Base-by-base conservation (phyloP, 163 green algal genomes). In the Volvox carteri region DNA sequence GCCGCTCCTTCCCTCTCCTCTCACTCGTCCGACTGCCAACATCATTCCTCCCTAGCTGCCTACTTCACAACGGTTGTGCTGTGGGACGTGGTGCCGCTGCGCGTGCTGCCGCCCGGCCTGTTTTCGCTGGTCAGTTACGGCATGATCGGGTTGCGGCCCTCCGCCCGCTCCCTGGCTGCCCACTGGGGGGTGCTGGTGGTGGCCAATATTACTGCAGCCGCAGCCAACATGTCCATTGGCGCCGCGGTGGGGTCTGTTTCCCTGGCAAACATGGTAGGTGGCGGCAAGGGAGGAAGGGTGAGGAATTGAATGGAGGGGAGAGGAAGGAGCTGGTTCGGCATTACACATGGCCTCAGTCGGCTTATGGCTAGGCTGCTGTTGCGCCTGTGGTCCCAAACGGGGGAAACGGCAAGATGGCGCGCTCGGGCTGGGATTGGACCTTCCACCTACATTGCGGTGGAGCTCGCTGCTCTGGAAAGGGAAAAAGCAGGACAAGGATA, bases 51-150 rank as follows among this genome's bases (percentile, higher is more conserved):
- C 42, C 23, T 37, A 70, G 70, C 86, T 76, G 92, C 94, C 18
- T 96, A 96, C 88, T 97, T 97, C 89, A 92, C 92, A 9, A 75
- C 93, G 0, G 90, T 94, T 19, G 92, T 96, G 35, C 70, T 96
- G 19, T 96, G 96, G 74, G 95, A 97, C 88, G 44, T 96, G 8
- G 42, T 97, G 52, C 92, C 94, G 23, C 91, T 97, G 87, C 90
- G 95, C 0, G 67, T 96, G 23, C 42, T 96, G 62, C 95, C 95
- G 18, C 93, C 95, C 23, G 60, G 90, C 21, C 87, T 96, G 39
- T 96, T 97, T 79, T 86, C 90, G 2, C 33, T 89, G 1, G 70
- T 94, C 48, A 93, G 91, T 2, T 96, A 96, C 90, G 87, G 48
- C 35, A 94, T 96, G 85, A 94, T 96, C 25, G 95, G 93, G 1